phyloP scores from a whole-genome alignment of 768 basidiomycete genomes.

The Mycena pura region DNA sequence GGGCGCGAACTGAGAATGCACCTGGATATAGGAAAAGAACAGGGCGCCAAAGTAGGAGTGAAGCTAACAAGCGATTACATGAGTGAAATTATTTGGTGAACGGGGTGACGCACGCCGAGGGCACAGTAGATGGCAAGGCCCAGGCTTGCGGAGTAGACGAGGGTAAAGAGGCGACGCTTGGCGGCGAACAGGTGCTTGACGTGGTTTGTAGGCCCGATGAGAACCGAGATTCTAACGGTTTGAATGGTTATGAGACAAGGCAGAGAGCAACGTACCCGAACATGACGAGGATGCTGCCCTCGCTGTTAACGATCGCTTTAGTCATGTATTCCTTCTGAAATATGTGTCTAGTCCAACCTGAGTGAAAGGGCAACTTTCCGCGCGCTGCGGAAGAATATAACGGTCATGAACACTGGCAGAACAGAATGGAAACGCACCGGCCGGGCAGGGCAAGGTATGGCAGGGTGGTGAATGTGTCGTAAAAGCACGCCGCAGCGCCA shows the following conservation, averaged over 20 bases:
- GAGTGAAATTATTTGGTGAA: conserved; percentile 1
- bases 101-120: conserved; percentile 69
- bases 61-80: conserved; percentile 49
- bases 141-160: conserved; percentile 83
- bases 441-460: conserved; percentile 53
- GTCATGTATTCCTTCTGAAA: neutral
- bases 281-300: conserved; percentile 95
- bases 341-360: conserved; percentile 52
- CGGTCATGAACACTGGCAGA: conserved; percentile 4
- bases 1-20: conserved; percentile 33
- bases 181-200: conserved; percentile 84
- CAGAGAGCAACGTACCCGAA: conserved; percentile 67
- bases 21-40: conserved; percentile 81
- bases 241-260: neutral
- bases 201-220: conserved; percentile 91
- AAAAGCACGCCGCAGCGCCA: conserved; percentile 93
- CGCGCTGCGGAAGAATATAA: conserved; percentile 56
- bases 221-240: conserved; percentile 71
- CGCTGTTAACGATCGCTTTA: conserved; percentile 45
- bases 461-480: conserved; percentile 86
- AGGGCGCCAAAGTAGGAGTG: conserved; percentile 89
- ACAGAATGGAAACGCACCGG: conserved; percentile 32
- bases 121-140: conserved; percentile 92
- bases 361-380: conserved; percentile 92
- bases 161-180: conserved; percentile 85